These are phyloP conservation scores for Pyrenochaeta sp. DNA, from an alignment of 2,329 filamentous ascomycete genomes.

Conservation along the genomic window DNA sequence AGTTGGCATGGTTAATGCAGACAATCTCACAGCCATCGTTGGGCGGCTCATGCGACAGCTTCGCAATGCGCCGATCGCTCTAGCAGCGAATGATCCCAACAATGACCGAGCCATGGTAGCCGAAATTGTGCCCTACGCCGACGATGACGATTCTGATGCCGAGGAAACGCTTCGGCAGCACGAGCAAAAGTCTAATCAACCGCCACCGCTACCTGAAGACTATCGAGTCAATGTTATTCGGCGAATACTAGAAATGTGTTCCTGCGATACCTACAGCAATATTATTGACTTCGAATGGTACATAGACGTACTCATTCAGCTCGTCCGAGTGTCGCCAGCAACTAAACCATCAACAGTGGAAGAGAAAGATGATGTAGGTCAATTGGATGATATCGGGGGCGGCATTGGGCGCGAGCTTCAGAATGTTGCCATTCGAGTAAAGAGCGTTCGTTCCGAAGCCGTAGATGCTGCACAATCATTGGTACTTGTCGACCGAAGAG, in stretches of 20 bases:
- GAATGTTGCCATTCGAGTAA: slow-evolving; percentile 91
- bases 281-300: slow-evolving; percentile 97
- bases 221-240: slow-evolving; percentile 85
- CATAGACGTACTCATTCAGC: slow-evolving; percentile 85
- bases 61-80: slow-evolving; percentile 67
- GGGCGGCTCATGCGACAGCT: slow-evolving; percentile 89
- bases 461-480: slow-evolving; percentile 81
- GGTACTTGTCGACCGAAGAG: slow-evolving; percentile 70
- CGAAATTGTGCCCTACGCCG: slow-evolving; percentile 59
- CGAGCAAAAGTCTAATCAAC: slow-evolving; percentile 57
- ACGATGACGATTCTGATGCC: slow-evolving; percentile 66
- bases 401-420: slow-evolving; percentile 85
- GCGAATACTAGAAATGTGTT: slow-evolving; percentile 88
- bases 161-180: slow-evolving; percentile 63
- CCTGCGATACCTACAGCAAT: slow-evolving; percentile 84
- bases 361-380: slow-evolving; percentile 37
- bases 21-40: slow-evolving; percentile 85
- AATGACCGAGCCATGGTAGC: slow-evolving; percentile 57
- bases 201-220: slow-evolving; percentile 78
- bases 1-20: slow-evolving; percentile 89
- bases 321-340: slow-evolving; percentile 75
- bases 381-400: slow-evolving; percentile 63
- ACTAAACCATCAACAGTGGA: slow-evolving; percentile 38
- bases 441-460: slow-evolving; percentile 80
- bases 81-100: slow-evolving; percentile 54